Evolutionary conservation across 2,329 filamentous ascomycete genomes (phyloP), one percentile per base, ranked within the genome.

Genomic region (Hypoxylon sp.): DNA sequence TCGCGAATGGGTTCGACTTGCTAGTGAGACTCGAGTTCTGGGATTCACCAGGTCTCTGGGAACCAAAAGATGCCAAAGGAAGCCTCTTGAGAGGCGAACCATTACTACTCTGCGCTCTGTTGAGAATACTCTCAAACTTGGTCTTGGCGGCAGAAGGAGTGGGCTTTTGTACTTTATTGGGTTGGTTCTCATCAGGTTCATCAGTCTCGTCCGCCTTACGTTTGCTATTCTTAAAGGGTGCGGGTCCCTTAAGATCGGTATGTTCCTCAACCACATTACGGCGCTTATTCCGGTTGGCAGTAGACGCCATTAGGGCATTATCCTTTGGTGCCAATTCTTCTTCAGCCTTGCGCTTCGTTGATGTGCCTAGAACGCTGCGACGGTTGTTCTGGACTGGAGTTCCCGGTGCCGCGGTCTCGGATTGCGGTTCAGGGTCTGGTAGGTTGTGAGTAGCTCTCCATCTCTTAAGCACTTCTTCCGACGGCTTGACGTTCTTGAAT

Each of bases 401-500:
- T 7, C 75, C 73, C 20, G 76, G 69, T 2, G 66, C 51, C 1
- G 74, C 67, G 6, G 78, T 76, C 40, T 76, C 76, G 8, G 77
- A 78, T 49, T 87, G 83, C 8, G 86, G 84, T 58, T 85, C 82
- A 0, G 82, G 80, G 30, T 85, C 82, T 8, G 86, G 84, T 22
- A 90, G 81, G 33, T 85, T 85, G 72, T 89, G 84, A 61, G 86
- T 85, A 46, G 84, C 79, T 74, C 86, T 85, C 88, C 88, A 90
- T 72, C 85, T 85, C 77, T 85, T 86, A 60, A 89, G 81, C 7
- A 88, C 82, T 42, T 88, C 85, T 67, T 84, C 85, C 0, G 87
- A 88, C 1, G 87, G 86, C 73, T 88, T 88, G 46, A 89, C 84
- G 17, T 86, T 89, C 79, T 89, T 88, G 79, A 89, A 90, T 73